Base-by-base conservation (phyloP, 768 basidiomycete genomes). In the Steccherinum ochraceum region DNA sequence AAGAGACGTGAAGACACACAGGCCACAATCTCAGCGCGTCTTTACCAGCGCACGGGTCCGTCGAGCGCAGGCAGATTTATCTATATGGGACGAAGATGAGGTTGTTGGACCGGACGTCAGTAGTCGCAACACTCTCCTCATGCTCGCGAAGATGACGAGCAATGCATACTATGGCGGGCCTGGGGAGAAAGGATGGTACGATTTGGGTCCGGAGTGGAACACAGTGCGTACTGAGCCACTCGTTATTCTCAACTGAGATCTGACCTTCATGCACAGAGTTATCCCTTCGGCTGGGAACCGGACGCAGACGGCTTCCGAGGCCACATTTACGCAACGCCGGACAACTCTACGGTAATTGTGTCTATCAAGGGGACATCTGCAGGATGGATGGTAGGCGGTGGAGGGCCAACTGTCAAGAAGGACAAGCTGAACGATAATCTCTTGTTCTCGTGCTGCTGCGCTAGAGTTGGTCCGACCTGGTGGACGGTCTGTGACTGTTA, bases 361-460 rank as follows among this genome's bases (percentile, higher is more conserved):
- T 80, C 91, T 20, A 76, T 97, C 68, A 97, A 98, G 62, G 95
- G 95, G n/a, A 98, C 95, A 0, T 90, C 89, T 1, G 83, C 87
- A 1, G 74, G 75, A 10, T 70, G 69, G 68, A 73, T 85, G 7
- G 76, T 84, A 60, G 75, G 89, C 5, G 81, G 80, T 16, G 85
- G 88, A 2, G 92, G 93, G 3, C 84, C 89, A 12, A 96, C 94
- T 7, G 76, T 80, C 39, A 77, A 75, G 61, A 96, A 88, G 67
- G 95, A 98, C 72, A 95, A 93, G 69, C 67, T 85, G 52, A 98
- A 98, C 68, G 94, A 97, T 60, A 98, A 95, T 62, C 70, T 94
- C n/a, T 70, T 98, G 26, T 95, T 95, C 71, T 87, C 91, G 3
- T 98, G 95, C 67, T 98, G 95, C 66, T 98, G 95, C 61, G 94